Evolutionary conservation across 306 rosid species (phyloP).

Genomic region (Vicia faba): DNA sequence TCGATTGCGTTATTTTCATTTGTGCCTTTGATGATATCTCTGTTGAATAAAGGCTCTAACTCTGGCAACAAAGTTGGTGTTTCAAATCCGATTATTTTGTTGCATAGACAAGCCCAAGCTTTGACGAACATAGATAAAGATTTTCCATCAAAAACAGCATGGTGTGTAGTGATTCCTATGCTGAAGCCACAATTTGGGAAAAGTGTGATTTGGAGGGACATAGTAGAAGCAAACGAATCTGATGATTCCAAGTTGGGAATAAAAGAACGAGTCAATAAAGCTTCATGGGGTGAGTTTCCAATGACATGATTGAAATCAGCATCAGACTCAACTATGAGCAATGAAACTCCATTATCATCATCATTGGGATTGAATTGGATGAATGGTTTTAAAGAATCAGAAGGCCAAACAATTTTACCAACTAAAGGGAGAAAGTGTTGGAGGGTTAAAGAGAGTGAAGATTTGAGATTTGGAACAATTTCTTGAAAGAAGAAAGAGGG

Average conservation of each 20-base stretch:
- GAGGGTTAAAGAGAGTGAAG: slow-evolving; percentile 63
- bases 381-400: slow-evolving; percentile 40
- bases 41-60: slow-evolving; percentile 47
- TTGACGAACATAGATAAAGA: slow-evolving; percentile 50
- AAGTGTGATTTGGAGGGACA: slow-evolving; percentile 58
- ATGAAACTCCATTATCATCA: slow-evolving; percentile 42
- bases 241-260: slow-evolving; percentile 47
- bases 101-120: slow-evolving; percentile 53
- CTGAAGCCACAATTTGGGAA: slow-evolving; percentile 53
- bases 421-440: slow-evolving; percentile 54
- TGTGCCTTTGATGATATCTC: slow-evolving; percentile 38
- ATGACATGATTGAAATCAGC: slow-evolving; percentile 37
- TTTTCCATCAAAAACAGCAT: slow-evolving; percentile 58
- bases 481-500: slow-evolving; percentile 24
- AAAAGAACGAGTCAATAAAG: slow-evolving; percentile 39
- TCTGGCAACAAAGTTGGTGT: slow-evolving; percentile 22
- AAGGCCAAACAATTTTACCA: slow-evolving; percentile 54
- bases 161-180: slow-evolving; percentile 52
- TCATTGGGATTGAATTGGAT: slow-evolving; percentile 41
- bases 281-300: slow-evolving; percentile 23
- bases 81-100: not conserved
- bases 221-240: slow-evolving; percentile 32
- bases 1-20: not conserved
- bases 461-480: slow-evolving; percentile 49
- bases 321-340: slow-evolving; percentile 46